These are phyloP conservation scores for Boletus tomentosulus DNA, from an alignment of 768 basidiomycete genomes.

Conservation along the genomic window DNA sequence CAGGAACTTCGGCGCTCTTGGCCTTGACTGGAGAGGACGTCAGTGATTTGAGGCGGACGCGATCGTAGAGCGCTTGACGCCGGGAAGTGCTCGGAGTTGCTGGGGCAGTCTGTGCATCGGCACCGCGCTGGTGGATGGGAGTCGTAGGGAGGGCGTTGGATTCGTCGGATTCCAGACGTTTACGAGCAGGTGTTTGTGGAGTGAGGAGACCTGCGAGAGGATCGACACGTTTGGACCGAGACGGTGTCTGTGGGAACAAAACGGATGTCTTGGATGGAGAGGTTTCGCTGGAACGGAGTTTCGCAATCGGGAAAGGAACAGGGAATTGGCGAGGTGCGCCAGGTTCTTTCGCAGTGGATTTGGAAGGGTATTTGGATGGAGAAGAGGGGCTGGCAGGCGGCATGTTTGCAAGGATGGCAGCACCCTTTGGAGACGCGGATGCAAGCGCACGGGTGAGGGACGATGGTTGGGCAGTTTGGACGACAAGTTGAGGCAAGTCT, in stretches of 20 bases:
- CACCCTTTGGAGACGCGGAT: conserved; percentile 66
- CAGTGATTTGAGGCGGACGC: conserved; percentile 69
- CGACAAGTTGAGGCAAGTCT: conserved; percentile 57
- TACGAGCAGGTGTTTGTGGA: conserved; percentile 37
- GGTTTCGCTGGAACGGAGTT: conserved; percentile 29
- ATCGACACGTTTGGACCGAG: conserved; percentile 37
- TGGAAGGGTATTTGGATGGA: conserved; percentile 36
- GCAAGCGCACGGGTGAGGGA: conserved; percentile 67
- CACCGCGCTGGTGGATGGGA: conserved; percentile 59
- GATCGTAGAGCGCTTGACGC: conserved; percentile 77
- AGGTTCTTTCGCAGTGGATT: conserved; percentile 29
- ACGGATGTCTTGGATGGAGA: conserved; percentile 47
- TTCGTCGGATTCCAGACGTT: conserved; percentile 42
- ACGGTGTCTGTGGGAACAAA: conserved; percentile 64
- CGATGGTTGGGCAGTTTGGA: conserved; percentile 49
- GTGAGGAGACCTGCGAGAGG: conserved; percentile 36
- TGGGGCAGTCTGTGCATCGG: conserved; percentile 51
- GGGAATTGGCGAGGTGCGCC: conserved; percentile 11
- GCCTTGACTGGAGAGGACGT: conserved; percentile 62
- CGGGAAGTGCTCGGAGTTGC: conserved; percentile 72
- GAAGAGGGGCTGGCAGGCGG: conserved; percentile 32
- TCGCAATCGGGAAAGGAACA: conserved; percentile 46
- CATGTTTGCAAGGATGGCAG: conserved; percentile 29
- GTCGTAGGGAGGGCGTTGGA: conserved; percentile 52
- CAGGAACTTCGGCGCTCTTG: conserved; percentile 36